Evolutionary conservation across 306 rosid genomes (phyloP).

Genomic region (Quercus robur): DNA sequence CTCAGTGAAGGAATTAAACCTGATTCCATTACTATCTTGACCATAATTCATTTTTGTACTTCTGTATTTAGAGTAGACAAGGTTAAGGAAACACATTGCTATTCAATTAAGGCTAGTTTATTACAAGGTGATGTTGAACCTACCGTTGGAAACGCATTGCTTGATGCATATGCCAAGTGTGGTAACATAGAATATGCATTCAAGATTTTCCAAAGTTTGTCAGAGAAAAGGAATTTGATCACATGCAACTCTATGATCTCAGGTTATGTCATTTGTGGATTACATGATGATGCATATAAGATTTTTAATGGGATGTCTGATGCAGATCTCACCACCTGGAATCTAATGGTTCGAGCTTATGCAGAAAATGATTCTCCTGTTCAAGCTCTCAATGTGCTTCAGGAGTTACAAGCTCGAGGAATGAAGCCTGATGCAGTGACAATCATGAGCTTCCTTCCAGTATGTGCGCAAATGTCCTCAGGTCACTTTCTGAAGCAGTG

Average conservation of each 20-base stretch:
- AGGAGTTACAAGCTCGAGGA: constrained; percentile 56
- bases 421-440: constrained; percentile 78
- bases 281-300: constrained; percentile 49
- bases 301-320: constrained; percentile 57
- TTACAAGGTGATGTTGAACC: constrained; percentile 41
- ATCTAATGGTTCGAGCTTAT: constrained; percentile 75
- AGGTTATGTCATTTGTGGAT: constrained; percentile 59
- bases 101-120: constrained; percentile 57
- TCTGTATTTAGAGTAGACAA: constrained; percentile 38
- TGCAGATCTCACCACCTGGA: constrained; percentile 88
- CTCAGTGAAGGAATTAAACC: constrained; percentile 49
- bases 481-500: constrained; percentile 60
- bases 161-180: constrained; percentile 90
- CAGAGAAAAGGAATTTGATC: constrained; percentile 50
- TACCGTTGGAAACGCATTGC: constrained; percentile 65
- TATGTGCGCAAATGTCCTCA: constrained; percentile 71
- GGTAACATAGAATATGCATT: constrained; percentile 59
- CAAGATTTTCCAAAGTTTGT: constrained; percentile 49
- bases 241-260: constrained; percentile 75
- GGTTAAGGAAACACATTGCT: constrained; percentile 75
- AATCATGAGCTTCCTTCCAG: constrained; percentile 79
- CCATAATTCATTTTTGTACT: constrained; percentile 53
- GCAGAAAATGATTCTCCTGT: constrained; percentile 68
- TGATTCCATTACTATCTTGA: constrained; percentile 60
- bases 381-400: constrained; percentile 52